Base-by-base conservation (phyloP, 1,139 yeast species). In the Blastobotrys malaysiensis region DNA sequence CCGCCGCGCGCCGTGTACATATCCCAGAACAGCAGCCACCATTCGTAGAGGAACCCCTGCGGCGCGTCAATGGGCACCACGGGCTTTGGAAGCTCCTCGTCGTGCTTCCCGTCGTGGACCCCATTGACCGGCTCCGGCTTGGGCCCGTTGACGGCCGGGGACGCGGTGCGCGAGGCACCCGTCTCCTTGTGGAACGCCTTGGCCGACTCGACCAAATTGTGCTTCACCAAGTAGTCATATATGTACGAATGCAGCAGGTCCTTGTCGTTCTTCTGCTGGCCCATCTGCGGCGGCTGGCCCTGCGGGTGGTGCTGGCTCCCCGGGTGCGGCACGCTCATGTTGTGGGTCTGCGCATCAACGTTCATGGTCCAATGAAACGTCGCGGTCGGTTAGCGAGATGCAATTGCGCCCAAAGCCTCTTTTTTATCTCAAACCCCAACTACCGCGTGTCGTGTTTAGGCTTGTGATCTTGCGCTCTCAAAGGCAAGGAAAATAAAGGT, bases 21-120 rank as follows among this genome's bases (percentile, higher is more conserved):
- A 68, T 91, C 97, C 97, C 97, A 91, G 67, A 90, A 91, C 31
- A 90, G 83, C 73, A 84, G 90, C 97, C 97, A 91, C 97, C 98
- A 91, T 68, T 90, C 97, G 63, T 80, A 84, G 48, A 90, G 73
- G 65, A 88, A 90, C 9, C 97, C 95, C 63, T 86, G 91, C 0
- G 96, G 95, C 3, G 95, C 84, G 66, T 89, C 74, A 53, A 72
- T 67, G 21, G 72, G 71, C 13, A 69, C 65, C 43, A 52, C 52
- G 14, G 63, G 57, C 46, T 58, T 56, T 16, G 63, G 65, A 43
- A 64, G 51, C 43, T 61, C 65, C 18, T 59, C 27, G 3, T 27
- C 50, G 31, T 24, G 36, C 53, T 22, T 44, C 48, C 51, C 52
- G 43, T 52, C 57, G 16, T 49, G 24, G 5, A 89, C 81, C 81